Base-by-base conservation (phyloP, 352 stramenopile species). In the Saprolegnia diclina region DNA sequence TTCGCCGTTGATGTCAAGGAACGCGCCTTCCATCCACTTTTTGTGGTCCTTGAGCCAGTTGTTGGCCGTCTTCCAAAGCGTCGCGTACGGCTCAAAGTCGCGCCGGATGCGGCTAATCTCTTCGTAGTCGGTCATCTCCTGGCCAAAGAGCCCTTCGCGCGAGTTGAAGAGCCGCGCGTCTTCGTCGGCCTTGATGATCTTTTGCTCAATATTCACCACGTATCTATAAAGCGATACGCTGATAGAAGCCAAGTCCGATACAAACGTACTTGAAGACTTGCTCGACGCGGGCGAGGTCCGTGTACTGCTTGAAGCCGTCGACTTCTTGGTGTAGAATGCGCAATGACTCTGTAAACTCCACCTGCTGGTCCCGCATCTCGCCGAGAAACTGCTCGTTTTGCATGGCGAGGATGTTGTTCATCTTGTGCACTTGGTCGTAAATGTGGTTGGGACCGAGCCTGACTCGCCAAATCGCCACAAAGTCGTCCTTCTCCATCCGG, bases 281-380 rank as follows among this genome's bases (percentile, higher is more conserved):
- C 24, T 97, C 83, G 4, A 97, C 85, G 52, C 95, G 87, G 7
- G 79, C 81, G 14, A 98, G 64, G 50, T 97, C 94, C 48, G 95
- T 81, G 70, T 95, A 97, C 16, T 85, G 79, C 3, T 78, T 74
- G 40, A 97, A 94, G 44, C 79, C 91, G n/a, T 94, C 84, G 37
- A 97, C 91, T 64, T 98, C 93, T 21, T 95, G 77, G 44, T 94
- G 73, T 10, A 98, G 55, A 19, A 79, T 73, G 7, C 73, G 69
- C 6, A 98, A 72, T 6, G 83, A 88, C 64, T 96, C 92, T 13
- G 94, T 83, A 68, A 98, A 98, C 0, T 87, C 80, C 45, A 95
- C 85, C 70, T 98, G 94, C 69, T 98, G 92, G 0, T 89, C 90
- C 59, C 96, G 85, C 92, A 98, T 98, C 59, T 97, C 85, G 57